Base-by-base conservation (phyloP, 2,329 filamentous ascomycete genomes). In the Scedosporium minutisporum region DNA sequence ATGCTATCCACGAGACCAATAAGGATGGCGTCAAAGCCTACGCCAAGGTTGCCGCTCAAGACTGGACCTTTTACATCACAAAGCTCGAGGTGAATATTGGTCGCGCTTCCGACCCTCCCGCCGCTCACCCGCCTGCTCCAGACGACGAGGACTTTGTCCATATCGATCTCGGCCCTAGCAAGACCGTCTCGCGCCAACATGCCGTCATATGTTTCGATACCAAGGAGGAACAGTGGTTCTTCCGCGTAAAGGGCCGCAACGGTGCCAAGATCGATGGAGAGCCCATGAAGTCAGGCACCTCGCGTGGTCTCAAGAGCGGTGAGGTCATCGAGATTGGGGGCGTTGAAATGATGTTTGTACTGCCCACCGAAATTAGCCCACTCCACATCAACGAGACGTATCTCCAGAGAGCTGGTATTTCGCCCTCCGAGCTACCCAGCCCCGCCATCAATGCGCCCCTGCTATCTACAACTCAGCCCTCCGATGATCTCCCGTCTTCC, bases 311-410 rank as follows among this genome's bases (percentile, higher is more conserved):
- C 27, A 85, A 86, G 51, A 96, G 93, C 69, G 95, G 95, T 63
- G 88, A 93, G 72, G 91, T 97, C 53, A 87, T 99, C 63, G 92
- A 96, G 71, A 90, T 97, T 70, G 89, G 89, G 68, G 90, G 90
- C 61, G 90, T 95, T 1, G 93, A 99, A 77, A 99, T 99, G 95
- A 93, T 97, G 81, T 99, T 99, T 74, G 91, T 97, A 58, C 84
- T 96, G n/a, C 93, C 95, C 0, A 86, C 85, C 25, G 87, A 90
- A 67, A 80, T 85, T 57, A 80, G 78, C 63, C 83, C 85, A 25
- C 80, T 92, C 27, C 80, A 83, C 57, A 87, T 96, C 64, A 84
- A 89, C 70, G 82, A 82, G 23, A 83, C 77, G 69, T 92, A 89
- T 70, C 82, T 90, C 16, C 83, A 89, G 67, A 86, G 89, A 57